Evolutionary conservation across 2,329 filamentous ascomycete genomes (phyloP).

Genomic region (Apiospora sp.): DNA sequence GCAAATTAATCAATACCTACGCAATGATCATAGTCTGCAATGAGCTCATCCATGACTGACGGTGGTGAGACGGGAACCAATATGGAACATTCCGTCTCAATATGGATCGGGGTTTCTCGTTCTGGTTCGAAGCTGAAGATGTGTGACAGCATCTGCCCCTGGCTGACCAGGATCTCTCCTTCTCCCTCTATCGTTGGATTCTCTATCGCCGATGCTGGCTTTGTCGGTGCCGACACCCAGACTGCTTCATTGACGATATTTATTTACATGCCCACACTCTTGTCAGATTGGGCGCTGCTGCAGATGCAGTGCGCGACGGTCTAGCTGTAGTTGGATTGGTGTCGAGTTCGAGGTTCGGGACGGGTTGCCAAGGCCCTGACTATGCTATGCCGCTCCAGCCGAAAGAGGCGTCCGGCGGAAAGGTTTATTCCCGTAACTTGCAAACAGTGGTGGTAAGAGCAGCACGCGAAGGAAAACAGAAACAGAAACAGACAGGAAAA

Average conservation of each 20-base stretch:
- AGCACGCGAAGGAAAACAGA: constrained; percentile 17
- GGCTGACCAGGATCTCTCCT: not conserved
- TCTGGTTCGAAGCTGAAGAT: not conserved
- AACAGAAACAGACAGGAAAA: not conserved
- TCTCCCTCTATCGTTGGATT: not conserved
- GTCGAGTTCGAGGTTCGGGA: not conserved
- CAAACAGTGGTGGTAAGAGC: constrained; percentile 22
- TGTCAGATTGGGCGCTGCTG: not conserved
- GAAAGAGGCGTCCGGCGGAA: not conserved
- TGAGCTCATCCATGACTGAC: constrained; percentile 16
- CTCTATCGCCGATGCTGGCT: not conserved
- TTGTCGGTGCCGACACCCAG: constrained; percentile 2
- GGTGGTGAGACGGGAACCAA: constrained; percentile 11
- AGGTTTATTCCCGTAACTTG: constrained; percentile 6
- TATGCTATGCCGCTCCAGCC: constrained; percentile 15
- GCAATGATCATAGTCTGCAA: not conserved
- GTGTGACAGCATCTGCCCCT: constrained; percentile 1
- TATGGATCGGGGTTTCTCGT: not conserved
- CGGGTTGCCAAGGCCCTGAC: constrained; percentile 4
- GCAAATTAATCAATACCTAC: not conserved
- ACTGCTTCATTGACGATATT: not conserved
- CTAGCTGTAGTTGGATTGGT: constrained; percentile 15
- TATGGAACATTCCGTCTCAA: not conserved
- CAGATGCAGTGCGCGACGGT: constrained; percentile 7
- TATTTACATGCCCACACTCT: not conserved